A percentile compares a stretch with the other conserved stretches of the same genome.
Conservation (phyloP, 2,329 filamentous ascomycete genomes). For the Penicillium sp. region DNA sequence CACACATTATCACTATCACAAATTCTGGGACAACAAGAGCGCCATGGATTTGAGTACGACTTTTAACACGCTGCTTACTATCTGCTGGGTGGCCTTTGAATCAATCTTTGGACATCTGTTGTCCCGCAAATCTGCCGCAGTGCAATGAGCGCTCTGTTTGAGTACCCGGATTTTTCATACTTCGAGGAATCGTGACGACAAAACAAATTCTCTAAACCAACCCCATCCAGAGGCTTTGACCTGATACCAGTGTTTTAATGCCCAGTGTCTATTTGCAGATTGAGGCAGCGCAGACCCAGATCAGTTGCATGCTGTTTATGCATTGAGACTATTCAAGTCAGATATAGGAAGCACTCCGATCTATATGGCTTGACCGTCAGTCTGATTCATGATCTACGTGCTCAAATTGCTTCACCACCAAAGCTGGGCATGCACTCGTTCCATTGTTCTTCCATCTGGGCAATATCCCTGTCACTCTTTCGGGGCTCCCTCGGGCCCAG, state of each 20-base stretch:
- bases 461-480: conserved; percentile 14
- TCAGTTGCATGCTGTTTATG: conserved; percentile 33
- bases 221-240: conserved; percentile 20
- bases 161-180: conserved; percentile 12
- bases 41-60: conserved; percentile 26
- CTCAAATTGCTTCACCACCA: conserved; percentile 13
- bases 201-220: not conserved
- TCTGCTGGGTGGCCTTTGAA: conserved; percentile 13
- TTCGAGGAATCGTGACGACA: not conserved
- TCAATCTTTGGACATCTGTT: conserved; percentile 21
- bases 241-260: conserved; percentile 34
- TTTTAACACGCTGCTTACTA: conserved; percentile 15
- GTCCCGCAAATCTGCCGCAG: conserved; percentile 20
- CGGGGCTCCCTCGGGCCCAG: not conserved
- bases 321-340: conserved; percentile 27
- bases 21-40: conserved; percentile 12
- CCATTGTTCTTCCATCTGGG: conserved; percentile 28
- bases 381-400: conserved; percentile 22
- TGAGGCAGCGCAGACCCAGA: conserved; percentile 17
- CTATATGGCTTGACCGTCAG: conserved; percentile 26
- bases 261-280: conserved; percentile 24
- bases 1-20: conserved; percentile 1
- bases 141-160: conserved; percentile 20
- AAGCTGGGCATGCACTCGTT: conserved; percentile 22
- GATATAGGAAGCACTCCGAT: conserved; percentile 20